Conservation (phyloP, 352 stramenopile genomes). For the Globisporangium apiculatum region DNA sequence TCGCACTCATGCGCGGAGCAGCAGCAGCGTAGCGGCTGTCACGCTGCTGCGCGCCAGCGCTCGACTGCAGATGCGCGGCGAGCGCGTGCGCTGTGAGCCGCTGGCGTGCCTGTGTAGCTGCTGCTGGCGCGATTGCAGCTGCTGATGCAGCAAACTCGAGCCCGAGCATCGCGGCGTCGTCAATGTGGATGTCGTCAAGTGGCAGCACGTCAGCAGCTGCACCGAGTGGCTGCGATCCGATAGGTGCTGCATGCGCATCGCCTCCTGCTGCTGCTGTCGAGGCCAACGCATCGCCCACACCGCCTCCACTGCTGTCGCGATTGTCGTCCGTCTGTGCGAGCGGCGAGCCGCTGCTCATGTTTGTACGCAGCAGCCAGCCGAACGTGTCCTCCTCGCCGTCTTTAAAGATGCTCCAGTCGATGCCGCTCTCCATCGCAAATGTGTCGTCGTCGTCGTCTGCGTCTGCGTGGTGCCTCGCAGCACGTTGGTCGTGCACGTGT, state of each 20-base stretch:
- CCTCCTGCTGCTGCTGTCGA: conserved; percentile 1
- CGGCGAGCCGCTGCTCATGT: conserved; percentile 2
- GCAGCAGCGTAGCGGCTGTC: conserved; percentile 2
- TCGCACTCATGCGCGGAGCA: conserved; percentile 1
- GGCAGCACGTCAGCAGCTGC: conserved; percentile 17
- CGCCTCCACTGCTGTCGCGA: too few relatives aligned
- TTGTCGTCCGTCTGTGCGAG: neutral
- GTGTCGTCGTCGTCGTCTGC: neutral
- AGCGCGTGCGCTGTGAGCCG: conserved; percentile 10
- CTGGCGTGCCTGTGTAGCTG: neutral
- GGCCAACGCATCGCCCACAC: too few relatives aligned
- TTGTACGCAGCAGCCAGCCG: conserved; percentile 46
- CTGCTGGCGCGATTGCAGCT: too few relatives aligned
- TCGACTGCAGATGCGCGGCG: conserved; percentile 19
- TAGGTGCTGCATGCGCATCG: too few relatives aligned
- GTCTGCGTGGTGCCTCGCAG: too few relatives aligned
- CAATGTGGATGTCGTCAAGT: conserved; percentile 36
- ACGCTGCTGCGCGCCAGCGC: conserved; percentile 1
- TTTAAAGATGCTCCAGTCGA: conserved; percentile 68
- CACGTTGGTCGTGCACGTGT: neutral
- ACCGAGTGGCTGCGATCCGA: too few relatives aligned
- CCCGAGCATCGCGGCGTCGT: conserved; percentile 1
- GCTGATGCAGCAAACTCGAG: too few relatives aligned
- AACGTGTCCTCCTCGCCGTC: conserved; percentile 55
- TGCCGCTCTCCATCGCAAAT: conserved; percentile 21